phyloP scores from a whole-genome alignment of 2,329 filamentous ascomycete species.

The Fusarium dimerum region DNA sequence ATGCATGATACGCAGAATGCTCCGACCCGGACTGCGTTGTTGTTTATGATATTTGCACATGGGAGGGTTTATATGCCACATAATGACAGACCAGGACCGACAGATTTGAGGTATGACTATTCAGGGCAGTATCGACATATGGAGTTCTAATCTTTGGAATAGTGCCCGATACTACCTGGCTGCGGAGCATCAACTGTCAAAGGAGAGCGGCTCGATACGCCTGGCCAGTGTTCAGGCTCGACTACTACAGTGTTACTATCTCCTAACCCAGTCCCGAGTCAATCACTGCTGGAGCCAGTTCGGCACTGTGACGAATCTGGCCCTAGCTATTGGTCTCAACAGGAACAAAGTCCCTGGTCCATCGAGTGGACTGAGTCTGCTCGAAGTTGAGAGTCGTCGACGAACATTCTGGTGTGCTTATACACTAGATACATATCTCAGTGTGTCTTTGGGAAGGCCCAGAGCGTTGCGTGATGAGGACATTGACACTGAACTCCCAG shows the following conservation, averaged over 20 bases:
- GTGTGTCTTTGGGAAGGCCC: constrained; percentile 23
- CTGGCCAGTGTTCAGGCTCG: constrained; percentile 44
- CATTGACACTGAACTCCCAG: constrained; percentile 26
- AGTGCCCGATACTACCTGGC: constrained; percentile 27
- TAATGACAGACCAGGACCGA: constrained; percentile 23
- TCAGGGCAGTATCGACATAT: no score
- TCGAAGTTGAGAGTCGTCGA: constrained; percentile 24
- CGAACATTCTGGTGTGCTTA: constrained; percentile 29
- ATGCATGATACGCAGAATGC: constrained; percentile 28
- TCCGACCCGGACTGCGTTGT: constrained; percentile 40
- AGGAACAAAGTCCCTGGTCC: constrained; percentile 15
- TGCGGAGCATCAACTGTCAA: constrained; percentile 40
- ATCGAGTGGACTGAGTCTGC: constrained; percentile 14
- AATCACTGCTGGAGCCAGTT: constrained; percentile 51
- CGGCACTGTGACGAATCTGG: constrained; percentile 42
- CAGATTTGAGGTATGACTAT: constrained; percentile 26
- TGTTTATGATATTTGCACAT: constrained; percentile 54
- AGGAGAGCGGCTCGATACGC: constrained; percentile 40
- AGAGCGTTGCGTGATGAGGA: constrained; percentile 28
- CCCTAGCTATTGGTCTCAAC: constrained; percentile 36
- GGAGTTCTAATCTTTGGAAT: background rate
- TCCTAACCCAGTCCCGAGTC: constrained; percentile 46
- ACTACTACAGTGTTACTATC: constrained; percentile 44
- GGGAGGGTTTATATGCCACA: constrained; percentile 43
- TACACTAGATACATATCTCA: constrained; percentile 26